Evolutionary conservation across 2,329 filamentous ascomycete species (phyloP), one percentile per base, ranked within the genome.

Genomic region (Fusarium proliferatum): DNA sequence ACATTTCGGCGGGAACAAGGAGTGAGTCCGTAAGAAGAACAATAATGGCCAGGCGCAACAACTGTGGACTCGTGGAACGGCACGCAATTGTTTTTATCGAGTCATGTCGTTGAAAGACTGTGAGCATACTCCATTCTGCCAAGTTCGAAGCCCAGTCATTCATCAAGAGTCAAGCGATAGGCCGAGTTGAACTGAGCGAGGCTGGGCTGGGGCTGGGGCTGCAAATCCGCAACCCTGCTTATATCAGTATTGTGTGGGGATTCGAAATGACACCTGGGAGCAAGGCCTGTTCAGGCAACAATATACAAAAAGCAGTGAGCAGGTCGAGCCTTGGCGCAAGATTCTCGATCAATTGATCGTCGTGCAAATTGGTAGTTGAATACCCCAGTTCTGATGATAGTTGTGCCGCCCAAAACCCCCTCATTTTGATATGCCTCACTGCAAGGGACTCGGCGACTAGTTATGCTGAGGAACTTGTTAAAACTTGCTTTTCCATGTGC

Each of bases 401-500:
- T 17, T 41, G 34, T 26, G 41, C 38, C 12, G 36, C 11, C 21
- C 28, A 19, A 36, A 21, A 30, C 61, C 48, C 61, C 61, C 34
- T 55, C 39, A 28, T 57, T 23, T 19, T 11, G 28, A 57, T 26
- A 38, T 63, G 46, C 30, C 30, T 48, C n/a, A 49, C 55, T 61
- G 67, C 67, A 72, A 69, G 59, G 70, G 58, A 64, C 62, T 57
- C 55, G 56, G 45, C 34, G 33, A 41, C 41, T 36, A 28, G 28
- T 10, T 9, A 53, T 57, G 69, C 52, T 57, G 45, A 51, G 49
- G 13, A 46, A 28, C 15, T 53, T 53, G 17, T 36, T 28, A 38
- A 26, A 48, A 49, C 34, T 75, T 67, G 55, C 56, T 72, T 69
- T 68, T 72, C 52, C 64, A 57, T 53, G 43, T 60, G 34, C 52